Percentiles rank a stretch among this genome's conserved stretches.
Conservation (phyloP, 1,284 basidiomycete genomes). For the Agroathelia rolfsii region DNA sequence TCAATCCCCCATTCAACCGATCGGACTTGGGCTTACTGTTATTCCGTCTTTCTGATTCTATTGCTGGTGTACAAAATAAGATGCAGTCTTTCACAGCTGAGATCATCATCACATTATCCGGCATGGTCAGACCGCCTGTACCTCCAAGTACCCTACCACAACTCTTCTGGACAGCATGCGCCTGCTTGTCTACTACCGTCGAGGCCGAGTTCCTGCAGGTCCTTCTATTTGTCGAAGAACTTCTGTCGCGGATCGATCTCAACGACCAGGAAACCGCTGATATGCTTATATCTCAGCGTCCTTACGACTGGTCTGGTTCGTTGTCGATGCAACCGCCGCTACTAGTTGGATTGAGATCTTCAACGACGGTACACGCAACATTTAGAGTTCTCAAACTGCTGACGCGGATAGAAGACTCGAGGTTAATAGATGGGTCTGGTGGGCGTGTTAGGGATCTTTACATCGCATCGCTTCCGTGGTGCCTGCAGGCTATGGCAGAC, state of each 20-base stretch:
- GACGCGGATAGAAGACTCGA: constrained; percentile 50
- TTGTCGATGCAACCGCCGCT: constrained; percentile 68
- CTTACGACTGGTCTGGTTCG: constrained; percentile 64
- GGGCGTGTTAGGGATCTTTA: constrained; percentile 80
- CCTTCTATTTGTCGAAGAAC: constrained; percentile 55
- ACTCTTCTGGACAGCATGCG: constrained; percentile 81
- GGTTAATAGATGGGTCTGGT: constrained; percentile 65
- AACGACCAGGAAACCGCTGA: constrained; percentile 57
- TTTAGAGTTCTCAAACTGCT: constrained; percentile 65
- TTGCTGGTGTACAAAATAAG: constrained; percentile 64
- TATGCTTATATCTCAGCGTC: constrained; percentile 57
- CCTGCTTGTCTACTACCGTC: constrained; percentile 75
- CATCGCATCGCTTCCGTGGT: constrained; percentile 81
- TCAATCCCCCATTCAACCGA: constrained; percentile 68
- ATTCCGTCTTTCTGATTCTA: constrained; percentile 77
- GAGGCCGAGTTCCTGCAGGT: constrained; percentile 75
- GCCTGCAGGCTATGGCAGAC: constrained; percentile 68
- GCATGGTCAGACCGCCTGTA: too few species aligned
- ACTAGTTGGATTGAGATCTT: constrained; percentile 75
- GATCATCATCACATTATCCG: constrained; percentile 70
- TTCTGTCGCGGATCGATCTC: constrained; percentile 70
- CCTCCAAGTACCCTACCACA: constrained; percentile 70
- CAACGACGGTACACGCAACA: constrained; percentile 57
- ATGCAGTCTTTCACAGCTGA: constrained; percentile 81
- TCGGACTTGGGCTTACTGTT: constrained; percentile 74